A percentile compares a stretch with the other conserved stretches of the same genome.
phyloP scores from a whole-genome alignment of 345 rosid species.

The Anacardium occidentale region DNA sequence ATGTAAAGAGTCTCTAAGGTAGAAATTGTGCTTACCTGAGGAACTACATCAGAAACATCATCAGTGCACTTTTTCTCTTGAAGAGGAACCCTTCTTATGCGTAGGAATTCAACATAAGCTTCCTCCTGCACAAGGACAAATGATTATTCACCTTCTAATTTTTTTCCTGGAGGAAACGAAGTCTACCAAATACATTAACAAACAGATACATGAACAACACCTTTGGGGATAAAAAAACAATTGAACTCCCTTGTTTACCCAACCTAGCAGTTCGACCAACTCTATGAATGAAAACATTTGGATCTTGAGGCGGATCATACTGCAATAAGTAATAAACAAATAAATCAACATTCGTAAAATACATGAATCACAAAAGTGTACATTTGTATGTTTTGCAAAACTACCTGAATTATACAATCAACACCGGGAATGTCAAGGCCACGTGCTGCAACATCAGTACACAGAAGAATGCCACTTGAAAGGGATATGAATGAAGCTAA shows the following conservation, averaged over 20 bases:
- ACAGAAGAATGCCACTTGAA: constrained; percentile 73
- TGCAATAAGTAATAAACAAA: constrained; percentile 34
- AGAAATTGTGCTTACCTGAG: constrained; percentile 44
- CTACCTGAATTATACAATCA: constrained; percentile 91
- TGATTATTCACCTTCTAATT: constrained; percentile 1
- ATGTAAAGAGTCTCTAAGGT: not conserved
- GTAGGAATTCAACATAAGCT: constrained; percentile 82
- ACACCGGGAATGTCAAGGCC: constrained; percentile 94
- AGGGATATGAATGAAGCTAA: constrained; percentile 73
- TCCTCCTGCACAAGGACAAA: constrained; percentile 56
- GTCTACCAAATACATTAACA: constrained; percentile 1
- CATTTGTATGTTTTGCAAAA: constrained; percentile 2
- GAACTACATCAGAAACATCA: constrained; percentile 63
- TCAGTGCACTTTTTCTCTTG: constrained; percentile 52
- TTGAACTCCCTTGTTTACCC: constrained; percentile 77
- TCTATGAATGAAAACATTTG: constrained; percentile 84
- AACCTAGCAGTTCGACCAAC: constrained; percentile 91
- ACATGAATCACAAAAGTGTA: not conserved
- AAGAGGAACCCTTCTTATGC: constrained; percentile 68
- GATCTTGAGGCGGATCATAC: constrained; percentile 97
- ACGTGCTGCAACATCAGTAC: constrained; percentile 96
- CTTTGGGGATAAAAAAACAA: constrained; percentile 75
- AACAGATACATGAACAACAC: constrained; percentile 30
- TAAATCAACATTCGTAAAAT: constrained; percentile 13
- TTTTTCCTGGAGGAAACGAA: not conserved